These are phyloP conservation scores for Phytophthora sojae DNA, from an alignment of 352 stramenopile species.

Conservation along the genomic window DNA sequence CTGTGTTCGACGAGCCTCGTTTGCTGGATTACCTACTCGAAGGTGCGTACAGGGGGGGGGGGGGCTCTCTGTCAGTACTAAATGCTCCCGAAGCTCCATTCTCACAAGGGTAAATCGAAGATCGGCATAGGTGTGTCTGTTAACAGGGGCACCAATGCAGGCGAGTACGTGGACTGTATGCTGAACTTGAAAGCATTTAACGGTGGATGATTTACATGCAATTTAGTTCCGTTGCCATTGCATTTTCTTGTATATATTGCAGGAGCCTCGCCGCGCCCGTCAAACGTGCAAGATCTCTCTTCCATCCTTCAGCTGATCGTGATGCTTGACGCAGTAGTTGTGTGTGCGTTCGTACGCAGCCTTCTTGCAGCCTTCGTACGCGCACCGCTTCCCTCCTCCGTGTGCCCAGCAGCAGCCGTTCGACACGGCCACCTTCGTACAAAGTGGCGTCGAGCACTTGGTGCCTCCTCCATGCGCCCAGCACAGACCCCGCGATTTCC, in stretches of 20 bases:
- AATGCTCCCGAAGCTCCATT: too few species aligned
- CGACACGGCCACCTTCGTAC: slow-evolving; percentile 43
- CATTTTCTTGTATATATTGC: neutral
- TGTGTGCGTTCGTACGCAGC: slow-evolving; percentile 44
- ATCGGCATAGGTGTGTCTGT: too few species aligned
- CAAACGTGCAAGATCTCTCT: neutral
- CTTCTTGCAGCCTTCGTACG: slow-evolving; percentile 31
- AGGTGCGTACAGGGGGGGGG: too few species aligned
- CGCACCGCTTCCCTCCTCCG: slow-evolving; percentile 45
- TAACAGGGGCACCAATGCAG: too few species aligned
- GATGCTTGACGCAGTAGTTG: slow-evolving; percentile 45
- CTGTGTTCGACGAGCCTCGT: too few species aligned
- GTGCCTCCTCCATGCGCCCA: slow-evolving; percentile 53
- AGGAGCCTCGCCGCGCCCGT: neutral
- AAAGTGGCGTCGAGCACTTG: slow-evolving; percentile 31
- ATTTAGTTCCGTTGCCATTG: neutral
- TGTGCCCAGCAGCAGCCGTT: slow-evolving; percentile 47
- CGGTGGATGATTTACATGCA: neutral
- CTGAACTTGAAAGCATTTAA: neutral
- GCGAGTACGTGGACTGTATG: neutral
- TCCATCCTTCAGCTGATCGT: slow-evolving; percentile 17
- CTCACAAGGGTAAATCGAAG: too few species aligned
- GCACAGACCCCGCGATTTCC: slow-evolving; percentile 49
- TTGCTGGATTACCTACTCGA: too few species aligned
- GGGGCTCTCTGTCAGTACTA: too few species aligned